Percentiles rank a stretch among this genome's conserved stretches.
These are phyloP conservation scores for Tolypocladium cylindrosporum DNA, from an alignment of 2,329 filamentous ascomycete genomes.

Conservation along the genomic window DNA sequence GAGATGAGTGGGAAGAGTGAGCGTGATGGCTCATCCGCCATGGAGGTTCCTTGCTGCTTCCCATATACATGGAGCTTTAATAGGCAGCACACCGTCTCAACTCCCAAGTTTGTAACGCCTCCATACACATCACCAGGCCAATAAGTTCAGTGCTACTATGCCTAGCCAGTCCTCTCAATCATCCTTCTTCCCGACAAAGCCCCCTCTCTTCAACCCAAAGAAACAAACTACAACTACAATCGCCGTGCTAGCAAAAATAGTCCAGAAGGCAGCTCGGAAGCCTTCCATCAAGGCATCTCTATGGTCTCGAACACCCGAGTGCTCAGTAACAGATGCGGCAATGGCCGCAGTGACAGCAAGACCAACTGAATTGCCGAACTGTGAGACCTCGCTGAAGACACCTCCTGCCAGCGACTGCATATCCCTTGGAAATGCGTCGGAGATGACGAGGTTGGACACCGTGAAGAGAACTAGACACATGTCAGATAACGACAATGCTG, in stretches of 20 bases:
- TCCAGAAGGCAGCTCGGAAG: slow-evolving; percentile 44
- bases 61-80: too few relatives aligned
- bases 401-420: slow-evolving; percentile 49
- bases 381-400: slow-evolving; percentile 48
- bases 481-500: background rate
- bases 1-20: too few relatives aligned
- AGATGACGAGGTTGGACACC: slow-evolving; percentile 42
- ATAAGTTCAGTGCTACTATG: background rate
- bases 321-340: slow-evolving; percentile 31
- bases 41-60: too few relatives aligned
- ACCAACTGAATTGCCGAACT: slow-evolving; percentile 46
- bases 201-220: slow-evolving; percentile 33
- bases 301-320: slow-evolving; percentile 14
- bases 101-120: too few relatives aligned
- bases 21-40: too few relatives aligned
- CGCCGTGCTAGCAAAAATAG: slow-evolving; percentile 31
- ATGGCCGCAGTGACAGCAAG: slow-evolving; percentile 41
- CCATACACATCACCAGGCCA: background rate
- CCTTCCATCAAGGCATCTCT: slow-evolving; percentile 34
- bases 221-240: slow-evolving; percentile 22
- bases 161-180: background rate
- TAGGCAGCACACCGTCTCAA: too few relatives aligned
- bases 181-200: slow-evolving; percentile 37
- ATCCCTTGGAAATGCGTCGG: slow-evolving; percentile 40
- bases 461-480: slow-evolving; percentile 37